Evolutionary conservation across 2,329 filamentous ascomycete species (phyloP).

Genomic region (Chaetomiaceae sp.): DNA sequence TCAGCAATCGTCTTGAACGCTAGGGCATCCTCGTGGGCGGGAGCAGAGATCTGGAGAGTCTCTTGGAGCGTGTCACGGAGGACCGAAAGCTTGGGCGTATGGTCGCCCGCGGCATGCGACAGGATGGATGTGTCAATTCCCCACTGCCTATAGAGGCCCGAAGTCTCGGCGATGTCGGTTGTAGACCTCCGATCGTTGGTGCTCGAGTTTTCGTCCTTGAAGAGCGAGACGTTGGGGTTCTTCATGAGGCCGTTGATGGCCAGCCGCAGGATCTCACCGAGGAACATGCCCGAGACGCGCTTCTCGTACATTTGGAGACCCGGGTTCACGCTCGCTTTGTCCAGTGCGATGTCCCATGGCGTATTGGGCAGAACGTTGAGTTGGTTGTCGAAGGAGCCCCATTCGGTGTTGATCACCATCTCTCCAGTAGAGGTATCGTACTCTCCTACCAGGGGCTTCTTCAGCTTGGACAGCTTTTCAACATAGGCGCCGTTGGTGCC

Average conservation of each 20-base stretch:
- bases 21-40: conserved; percentile 78
- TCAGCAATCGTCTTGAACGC: conserved; percentile 79
- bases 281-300: conserved; percentile 95
- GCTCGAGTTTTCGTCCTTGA: conserved; percentile 70
- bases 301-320: conserved; percentile 99
- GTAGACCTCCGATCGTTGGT: conserved; percentile 66
- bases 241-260: conserved; percentile 69
- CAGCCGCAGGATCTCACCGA: conserved; percentile 86
- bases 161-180: conserved; percentile 61
- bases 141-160: conserved; percentile 73
- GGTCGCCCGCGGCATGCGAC: conserved; percentile 79
- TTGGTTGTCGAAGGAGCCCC: conserved; percentile 96
- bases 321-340: conserved; percentile 78
- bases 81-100: conserved; percentile 63
- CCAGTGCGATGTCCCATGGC: conserved; percentile 73
- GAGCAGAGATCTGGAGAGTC: conserved; percentile 67
- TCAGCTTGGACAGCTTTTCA: conserved; percentile 82
- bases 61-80: conserved; percentile 74
- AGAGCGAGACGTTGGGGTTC: conserved; percentile 63
- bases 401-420: conserved; percentile 98
- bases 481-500: conserved; percentile 97
- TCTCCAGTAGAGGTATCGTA: conserved; percentile 79
- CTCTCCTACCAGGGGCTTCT: conserved; percentile 66
- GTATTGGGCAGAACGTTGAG: conserved; percentile 85
- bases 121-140: conserved; percentile 88